Conservation (phyloP, 2,329 filamentous ascomycete genomes). For the Cladosporium halotolerans region DNA sequence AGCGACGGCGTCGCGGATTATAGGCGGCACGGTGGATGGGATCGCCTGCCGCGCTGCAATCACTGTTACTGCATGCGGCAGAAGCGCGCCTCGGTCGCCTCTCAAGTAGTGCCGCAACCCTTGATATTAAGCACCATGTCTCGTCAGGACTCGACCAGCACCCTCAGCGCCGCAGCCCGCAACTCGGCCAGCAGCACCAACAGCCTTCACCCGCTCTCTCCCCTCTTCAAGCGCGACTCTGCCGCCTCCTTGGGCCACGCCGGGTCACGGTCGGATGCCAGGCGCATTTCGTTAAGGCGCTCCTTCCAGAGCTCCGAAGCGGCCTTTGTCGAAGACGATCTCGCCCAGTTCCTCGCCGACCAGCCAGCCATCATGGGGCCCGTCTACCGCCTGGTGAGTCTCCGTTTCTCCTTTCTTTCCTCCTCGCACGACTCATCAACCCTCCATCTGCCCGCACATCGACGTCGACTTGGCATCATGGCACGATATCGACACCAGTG, state of each 20-base stretch:
- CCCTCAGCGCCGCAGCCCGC: conserved; percentile 2
- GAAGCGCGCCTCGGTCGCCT: conserved; percentile 17
- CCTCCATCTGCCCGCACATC: neutral
- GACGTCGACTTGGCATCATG: neutral
- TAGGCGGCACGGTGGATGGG: conserved; percentile 7
- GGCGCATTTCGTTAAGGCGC: neutral
- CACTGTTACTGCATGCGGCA: conserved; percentile 5
- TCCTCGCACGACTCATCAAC: neutral
- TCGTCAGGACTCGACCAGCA: conserved; percentile 11
- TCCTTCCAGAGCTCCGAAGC: conserved; percentile 10
- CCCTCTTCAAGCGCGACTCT: conserved; percentile 7
- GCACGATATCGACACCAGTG: neutral
- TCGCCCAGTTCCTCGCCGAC: conserved; percentile 12
- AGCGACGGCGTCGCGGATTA: conserved; percentile 5
- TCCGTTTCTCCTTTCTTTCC: neutral
- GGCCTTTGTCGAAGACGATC: conserved; percentile 8
- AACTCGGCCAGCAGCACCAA: conserved; percentile 1
- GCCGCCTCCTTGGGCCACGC: conserved; percentile 3
- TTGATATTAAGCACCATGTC: conserved; percentile 17
- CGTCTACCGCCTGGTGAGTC: conserved; percentile 11
- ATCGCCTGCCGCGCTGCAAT: conserved; percentile 2
- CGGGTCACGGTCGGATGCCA: conserved; percentile 2
- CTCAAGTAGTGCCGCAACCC: conserved; percentile 19
- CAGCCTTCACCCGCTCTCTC: conserved; percentile 1
- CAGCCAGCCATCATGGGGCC: conserved; percentile 6